Evolutionary conservation across 2,329 filamentous ascomycete genomes (phyloP).

Genomic region (Neoscytalidium dimidiatum): DNA sequence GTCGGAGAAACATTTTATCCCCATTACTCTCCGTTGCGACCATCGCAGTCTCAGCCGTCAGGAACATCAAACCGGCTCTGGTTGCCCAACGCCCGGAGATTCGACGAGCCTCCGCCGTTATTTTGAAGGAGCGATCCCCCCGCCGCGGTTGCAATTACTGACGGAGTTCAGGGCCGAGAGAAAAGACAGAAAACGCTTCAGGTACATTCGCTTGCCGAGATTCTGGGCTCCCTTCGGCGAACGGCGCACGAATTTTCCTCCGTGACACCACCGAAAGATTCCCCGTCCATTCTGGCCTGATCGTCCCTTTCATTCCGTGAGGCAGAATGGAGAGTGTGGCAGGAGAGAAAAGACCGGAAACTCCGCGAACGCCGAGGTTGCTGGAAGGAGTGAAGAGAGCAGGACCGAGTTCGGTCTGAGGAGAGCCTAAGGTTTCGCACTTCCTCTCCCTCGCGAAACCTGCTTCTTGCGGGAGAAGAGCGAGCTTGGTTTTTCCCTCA

Average conservation of each 20-base stretch:
- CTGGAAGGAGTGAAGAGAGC: not conserved
- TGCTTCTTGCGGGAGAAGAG: not conserved
- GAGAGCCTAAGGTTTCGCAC: not conserved
- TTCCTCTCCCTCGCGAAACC: not conserved
- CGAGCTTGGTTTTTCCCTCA: no score
- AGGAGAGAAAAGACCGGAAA: not conserved
- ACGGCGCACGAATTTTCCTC: not conserved
- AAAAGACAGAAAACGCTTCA: not conserved
- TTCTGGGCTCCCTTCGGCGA: not conserved
- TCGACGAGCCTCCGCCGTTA: not conserved
- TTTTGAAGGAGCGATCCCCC: not conserved
- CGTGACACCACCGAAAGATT: not conserved
- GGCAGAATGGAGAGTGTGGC: not conserved
- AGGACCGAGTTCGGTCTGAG: not conserved
- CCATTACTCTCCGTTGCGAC: not conserved
- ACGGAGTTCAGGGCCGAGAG: not conserved
- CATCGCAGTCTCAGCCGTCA: not conserved
- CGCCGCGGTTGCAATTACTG: not conserved
- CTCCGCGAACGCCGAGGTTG: not conserved
- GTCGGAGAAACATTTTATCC: not conserved
- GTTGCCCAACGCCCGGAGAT: not conserved
- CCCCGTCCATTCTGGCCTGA: not conserved
- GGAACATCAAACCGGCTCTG: constrained; percentile 6
- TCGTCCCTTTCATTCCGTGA: not conserved
- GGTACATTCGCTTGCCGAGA: not conserved